Evolutionary conservation across 352 stramenopile genomes (phyloP).

Genomic region (Phytophthora cactorum): DNA sequence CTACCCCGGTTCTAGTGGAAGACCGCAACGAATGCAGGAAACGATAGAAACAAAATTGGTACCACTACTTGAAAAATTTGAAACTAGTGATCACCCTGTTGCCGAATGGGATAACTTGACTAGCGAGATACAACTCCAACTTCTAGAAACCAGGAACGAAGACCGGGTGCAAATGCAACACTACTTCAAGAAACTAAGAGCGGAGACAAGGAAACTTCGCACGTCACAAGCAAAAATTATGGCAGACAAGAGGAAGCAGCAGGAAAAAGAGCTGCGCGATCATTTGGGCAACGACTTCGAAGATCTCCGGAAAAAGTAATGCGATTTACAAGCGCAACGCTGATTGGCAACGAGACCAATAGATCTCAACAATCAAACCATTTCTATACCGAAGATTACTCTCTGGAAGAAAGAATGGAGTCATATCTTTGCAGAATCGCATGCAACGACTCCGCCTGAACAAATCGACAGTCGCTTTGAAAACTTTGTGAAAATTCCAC

Average conservation of each 20-base stretch:
- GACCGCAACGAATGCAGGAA: background rate
- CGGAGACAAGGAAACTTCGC: background rate
- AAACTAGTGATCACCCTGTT: background rate
- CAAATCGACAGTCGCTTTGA: background rate
- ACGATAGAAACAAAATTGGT: background rate
- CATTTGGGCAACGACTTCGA: background rate
- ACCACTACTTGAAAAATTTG: background rate
- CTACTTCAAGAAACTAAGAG: no score
- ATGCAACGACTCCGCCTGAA: no score
- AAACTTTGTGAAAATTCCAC: background rate
- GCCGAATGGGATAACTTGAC: no score
- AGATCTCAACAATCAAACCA: background rate
- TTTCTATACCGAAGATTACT: background rate
- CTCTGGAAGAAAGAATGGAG: background rate
- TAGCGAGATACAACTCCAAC: no score
- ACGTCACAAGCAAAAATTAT: background rate
- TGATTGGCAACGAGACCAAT: background rate
- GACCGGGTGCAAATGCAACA: no score
- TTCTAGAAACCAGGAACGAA: no score
- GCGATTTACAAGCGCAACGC: background rate
- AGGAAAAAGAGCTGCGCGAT: background rate
- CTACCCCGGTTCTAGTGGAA: background rate
- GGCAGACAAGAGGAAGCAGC: background rate
- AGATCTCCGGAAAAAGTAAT: background rate
- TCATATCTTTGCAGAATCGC: background rate